These are phyloP conservation scores for Crithidia expoeki DNA, from an alignment of 208 protist genomes.

Conservation along the genomic window DNA sequence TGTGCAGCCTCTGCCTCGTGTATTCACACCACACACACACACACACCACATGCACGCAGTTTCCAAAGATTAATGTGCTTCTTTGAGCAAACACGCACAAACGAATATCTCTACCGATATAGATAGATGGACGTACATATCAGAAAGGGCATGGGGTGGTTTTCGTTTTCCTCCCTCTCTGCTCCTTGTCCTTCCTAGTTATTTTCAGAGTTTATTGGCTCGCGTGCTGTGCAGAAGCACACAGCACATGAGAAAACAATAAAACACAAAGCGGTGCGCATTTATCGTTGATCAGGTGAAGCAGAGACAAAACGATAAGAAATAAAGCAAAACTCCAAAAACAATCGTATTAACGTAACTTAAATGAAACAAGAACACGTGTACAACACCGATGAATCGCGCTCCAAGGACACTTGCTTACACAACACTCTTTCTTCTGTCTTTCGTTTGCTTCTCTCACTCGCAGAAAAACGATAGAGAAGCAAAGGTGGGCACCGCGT, in stretches of 20 bases:
- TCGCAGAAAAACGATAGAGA: neutral
- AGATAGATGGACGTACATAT: too few species aligned
- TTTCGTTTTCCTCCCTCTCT: neutral
- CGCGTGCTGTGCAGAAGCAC: too few species aligned
- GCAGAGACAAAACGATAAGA: too few species aligned
- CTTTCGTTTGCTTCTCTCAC: neutral
- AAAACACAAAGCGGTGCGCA: neutral
- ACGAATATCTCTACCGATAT: too few species aligned
- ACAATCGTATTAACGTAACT: neutral
- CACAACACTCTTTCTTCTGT: neutral
- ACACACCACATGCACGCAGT: neutral
- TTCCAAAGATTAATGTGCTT: neutral
- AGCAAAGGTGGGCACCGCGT: neutral
- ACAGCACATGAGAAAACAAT: neutral
- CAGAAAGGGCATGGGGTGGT: neutral
- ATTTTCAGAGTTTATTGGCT: too few species aligned
- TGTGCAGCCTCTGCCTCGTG: neutral
- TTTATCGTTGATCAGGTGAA: neutral
- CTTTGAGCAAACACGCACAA: neutral
- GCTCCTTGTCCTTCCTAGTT: too few species aligned
- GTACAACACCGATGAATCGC: slow-evolving; percentile 17
- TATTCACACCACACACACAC: too few species aligned
- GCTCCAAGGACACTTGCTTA: slow-evolving; percentile 4
- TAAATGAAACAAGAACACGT: neutral
- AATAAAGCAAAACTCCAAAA: neutral